Conservation (phyloP, 2,329 filamentous ascomycete genomes). For the Sporothrix phasma region DNA sequence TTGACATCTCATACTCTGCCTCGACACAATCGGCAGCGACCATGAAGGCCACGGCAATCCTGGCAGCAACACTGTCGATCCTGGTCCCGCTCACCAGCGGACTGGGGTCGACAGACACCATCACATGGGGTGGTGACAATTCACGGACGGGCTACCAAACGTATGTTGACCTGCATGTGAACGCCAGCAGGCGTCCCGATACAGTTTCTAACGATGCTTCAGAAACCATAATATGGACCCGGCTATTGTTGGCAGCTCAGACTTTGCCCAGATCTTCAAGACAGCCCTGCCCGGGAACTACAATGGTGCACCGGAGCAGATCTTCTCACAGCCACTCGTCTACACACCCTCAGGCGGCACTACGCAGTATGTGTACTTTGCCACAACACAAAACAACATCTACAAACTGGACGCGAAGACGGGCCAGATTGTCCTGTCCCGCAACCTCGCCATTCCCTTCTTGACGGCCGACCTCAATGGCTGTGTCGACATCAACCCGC, state of each 20-base stretch:
- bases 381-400: conserved; percentile 41
- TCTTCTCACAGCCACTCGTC: conserved; percentile 41
- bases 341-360: conserved; percentile 31
- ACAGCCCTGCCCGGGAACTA: conserved; percentile 43
- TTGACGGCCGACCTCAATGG: conserved; percentile 35
- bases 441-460: conserved; percentile 38
- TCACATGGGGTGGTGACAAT: conserved; percentile 51
- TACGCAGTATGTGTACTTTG: conserved; percentile 39
- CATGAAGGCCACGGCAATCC: neutral
- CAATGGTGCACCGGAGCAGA: conserved; percentile 38
- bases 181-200: neutral
- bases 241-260: conserved; percentile 41
- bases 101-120: conserved; percentile 41
- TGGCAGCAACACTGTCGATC: conserved; percentile 22
- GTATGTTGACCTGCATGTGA: conserved; percentile 23
- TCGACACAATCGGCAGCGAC: neutral
- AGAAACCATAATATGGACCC: conserved; percentile 55
- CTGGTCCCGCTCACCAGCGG: conserved; percentile 28
- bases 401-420: conserved; percentile 40
- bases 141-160: conserved; percentile 43
- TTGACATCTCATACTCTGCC: neutral
- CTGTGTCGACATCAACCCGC: conserved; percentile 38
- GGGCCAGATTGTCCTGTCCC: conserved; percentile 31
- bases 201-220: conserved; percentile 1
- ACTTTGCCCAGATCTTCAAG: conserved; percentile 47